Conservation (phyloP, 176 grass and related monocot genomes). For the Zoysia japonica region DNA sequence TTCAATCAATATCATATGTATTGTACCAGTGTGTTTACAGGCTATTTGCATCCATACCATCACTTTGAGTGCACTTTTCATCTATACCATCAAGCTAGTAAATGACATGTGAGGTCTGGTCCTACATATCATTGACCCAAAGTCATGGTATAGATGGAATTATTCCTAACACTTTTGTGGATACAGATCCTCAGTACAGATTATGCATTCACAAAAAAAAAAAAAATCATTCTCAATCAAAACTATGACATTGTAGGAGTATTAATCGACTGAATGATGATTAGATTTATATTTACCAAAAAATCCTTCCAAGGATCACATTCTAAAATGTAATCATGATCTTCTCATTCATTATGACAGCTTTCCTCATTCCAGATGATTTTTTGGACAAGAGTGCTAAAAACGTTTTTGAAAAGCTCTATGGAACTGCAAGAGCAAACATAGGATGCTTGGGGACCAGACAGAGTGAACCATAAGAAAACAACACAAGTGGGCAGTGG, state of each 20-base stretch:
- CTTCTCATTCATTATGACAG: slow-evolving; percentile 5
- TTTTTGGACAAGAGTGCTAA: slow-evolving; percentile 24
- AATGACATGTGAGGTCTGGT: too few relatives aligned
- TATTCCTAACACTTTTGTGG: neutral
- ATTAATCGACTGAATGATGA: neutral
- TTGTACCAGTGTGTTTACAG: neutral
- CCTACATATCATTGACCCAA: too few relatives aligned
- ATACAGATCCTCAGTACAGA: slow-evolving; percentile 2
- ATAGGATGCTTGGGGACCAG: slow-evolving; percentile 39
- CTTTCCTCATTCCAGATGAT: slow-evolving; percentile 6
- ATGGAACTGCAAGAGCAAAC: slow-evolving; percentile 27
- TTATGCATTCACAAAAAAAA: slow-evolving; percentile 21
- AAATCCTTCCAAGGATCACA: neutral
- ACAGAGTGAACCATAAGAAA: neutral
- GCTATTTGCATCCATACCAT: too few relatives aligned
- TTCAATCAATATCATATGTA: neutral
- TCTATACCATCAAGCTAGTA: too few relatives aligned
- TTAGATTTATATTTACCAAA: slow-evolving; percentile 5
- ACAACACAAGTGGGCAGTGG: neutral
- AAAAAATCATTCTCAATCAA: neutral
- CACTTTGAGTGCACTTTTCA: too few relatives aligned
- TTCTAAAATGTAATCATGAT: neutral
- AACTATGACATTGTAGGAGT: neutral
- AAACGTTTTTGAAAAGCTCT: slow-evolving; percentile 14
- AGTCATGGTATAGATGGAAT: too few relatives aligned